These are phyloP conservation scores for Cercospora sojina DNA, from an alignment of 2,329 filamentous ascomycete species.

Conservation along the genomic window DNA sequence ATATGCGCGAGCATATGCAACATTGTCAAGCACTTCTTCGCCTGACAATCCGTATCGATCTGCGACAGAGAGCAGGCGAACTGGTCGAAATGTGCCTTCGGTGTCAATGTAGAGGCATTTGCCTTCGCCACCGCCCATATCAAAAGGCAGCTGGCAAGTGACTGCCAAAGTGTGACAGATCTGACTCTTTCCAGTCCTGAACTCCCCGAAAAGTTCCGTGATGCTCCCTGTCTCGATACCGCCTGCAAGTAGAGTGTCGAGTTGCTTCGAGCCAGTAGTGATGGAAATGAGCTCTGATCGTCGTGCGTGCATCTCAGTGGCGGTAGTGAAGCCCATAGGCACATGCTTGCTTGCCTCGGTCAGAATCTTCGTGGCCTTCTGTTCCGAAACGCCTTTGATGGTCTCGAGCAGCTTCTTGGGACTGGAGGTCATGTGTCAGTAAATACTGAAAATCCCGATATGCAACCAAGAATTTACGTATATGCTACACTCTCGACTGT, in stretches of 20 bases:
- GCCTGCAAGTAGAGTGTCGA: conserved; percentile 90
- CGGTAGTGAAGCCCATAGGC: conserved; percentile 98
- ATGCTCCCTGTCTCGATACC: conserved; percentile 97
- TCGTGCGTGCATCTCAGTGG: conserved; percentile 97
- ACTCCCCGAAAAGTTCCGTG: conserved; percentile 97
- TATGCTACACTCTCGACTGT: conserved; percentile 96
- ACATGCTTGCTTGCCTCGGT: conserved; percentile 93
- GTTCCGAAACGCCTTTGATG: conserved; percentile 96
- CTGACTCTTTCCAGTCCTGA: conserved; percentile 96
- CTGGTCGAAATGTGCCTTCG: conserved; percentile 91
- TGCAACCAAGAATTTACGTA: conserved; percentile 56
- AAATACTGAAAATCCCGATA: not conserved
- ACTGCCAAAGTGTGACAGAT: conserved; percentile 98
- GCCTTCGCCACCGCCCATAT: conserved; percentile 97
- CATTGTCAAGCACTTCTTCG: conserved; percentile 96
- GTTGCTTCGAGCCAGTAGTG: conserved; percentile 94
- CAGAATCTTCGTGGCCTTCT: conserved; percentile 89
- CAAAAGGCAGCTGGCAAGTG: conserved; percentile 94
- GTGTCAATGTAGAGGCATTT: conserved; percentile 99
- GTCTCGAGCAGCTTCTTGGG: conserved; percentile 77
- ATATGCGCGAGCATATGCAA: conserved; percentile 96
- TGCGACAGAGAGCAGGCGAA: conserved; percentile 85
- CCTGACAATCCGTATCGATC: conserved; percentile 92
- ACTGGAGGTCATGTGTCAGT: conserved; percentile 43
- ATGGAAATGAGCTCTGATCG: conserved; percentile 97